Evolutionary conservation across 163 green algal genomes (phyloP), one percentile per base, ranked within the genome.

Genomic region (Volvox carteri): DNA sequence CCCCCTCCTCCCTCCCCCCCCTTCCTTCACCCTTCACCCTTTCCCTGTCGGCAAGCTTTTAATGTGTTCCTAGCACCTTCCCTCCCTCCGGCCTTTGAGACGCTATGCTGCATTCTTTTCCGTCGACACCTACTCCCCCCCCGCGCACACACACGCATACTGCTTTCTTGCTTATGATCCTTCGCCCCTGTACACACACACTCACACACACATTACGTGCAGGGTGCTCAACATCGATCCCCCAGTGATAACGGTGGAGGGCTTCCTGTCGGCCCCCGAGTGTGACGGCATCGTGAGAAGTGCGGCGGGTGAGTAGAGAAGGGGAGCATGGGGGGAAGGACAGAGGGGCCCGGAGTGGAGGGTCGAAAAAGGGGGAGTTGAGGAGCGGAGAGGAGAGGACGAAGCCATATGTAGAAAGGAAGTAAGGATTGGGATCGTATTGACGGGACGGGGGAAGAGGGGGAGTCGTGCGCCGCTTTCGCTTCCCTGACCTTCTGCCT

Each of bases 141-240:
- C n/a, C n/a, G n/a, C n/a, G n/a, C n/a, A n/a, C n/a, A n/a, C n/a
- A n/a, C n/a, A n/a, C n/a, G n/a, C n/a, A n/a, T n/a, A n/a, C n/a
- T n/a, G n/a, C n/a, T n/a, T n/a, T n/a, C n/a, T n/a, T n/a, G n/a
- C n/a, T n/a, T n/a, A n/a, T n/a, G n/a, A n/a, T n/a, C n/a, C n/a
- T n/a, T n/a, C n/a, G n/a, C n/a, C n/a, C n/a, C n/a, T n/a, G n/a
- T n/a, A n/a, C n/a, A n/a, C n/a, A n/a, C n/a, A n/a, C n/a, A n/a
- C n/a, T n/a, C n/a, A n/a, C n/a, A n/a, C n/a, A n/a, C n/a, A n/a
- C n/a, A n/a, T n/a, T n/a, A n/a, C n/a, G n/a, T n/a, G n/a, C 60
- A 84, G 84, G 39, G 33, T 90, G 9, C 85, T 90, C 9, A 90
- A 90, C 56, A 86, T 90, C 44, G 85, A 90, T 46, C 85, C 85